Conservation (phyloP, 2,329 filamentous ascomycete species). For the Aphanocladium album region DNA sequence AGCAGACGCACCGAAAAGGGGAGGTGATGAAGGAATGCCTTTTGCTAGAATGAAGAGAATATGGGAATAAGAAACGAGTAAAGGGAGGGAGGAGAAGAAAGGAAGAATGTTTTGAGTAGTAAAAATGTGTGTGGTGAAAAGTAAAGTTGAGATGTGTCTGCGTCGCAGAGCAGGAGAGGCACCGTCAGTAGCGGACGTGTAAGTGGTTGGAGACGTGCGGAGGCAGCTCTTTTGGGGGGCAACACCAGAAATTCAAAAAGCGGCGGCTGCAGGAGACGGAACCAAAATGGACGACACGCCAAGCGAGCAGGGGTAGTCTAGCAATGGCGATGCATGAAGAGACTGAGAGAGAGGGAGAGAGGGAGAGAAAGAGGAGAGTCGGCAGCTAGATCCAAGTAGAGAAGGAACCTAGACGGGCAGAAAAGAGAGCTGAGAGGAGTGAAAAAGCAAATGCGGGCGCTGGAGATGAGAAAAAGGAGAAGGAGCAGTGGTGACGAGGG, state of each 20-base stretch:
- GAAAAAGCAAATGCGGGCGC: slow-evolving; percentile 8
- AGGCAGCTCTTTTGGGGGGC: background rate
- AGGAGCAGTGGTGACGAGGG: background rate
- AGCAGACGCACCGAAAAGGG: background rate
- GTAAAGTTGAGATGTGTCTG: slow-evolving; percentile 2
- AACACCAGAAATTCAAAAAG: background rate
- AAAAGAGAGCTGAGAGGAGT: background rate
- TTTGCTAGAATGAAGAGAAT: background rate
- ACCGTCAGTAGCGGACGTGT: background rate
- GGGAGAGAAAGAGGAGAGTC: background rate
- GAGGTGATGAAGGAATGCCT: background rate
- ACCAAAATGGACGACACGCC: background rate
- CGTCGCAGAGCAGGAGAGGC: slow-evolving; percentile 7
- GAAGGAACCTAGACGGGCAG: background rate
- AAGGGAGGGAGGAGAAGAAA: background rate
- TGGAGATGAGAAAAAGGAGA: background rate
- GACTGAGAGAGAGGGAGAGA: background rate
- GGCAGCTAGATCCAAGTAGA: background rate
- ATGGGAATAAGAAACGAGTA: background rate
- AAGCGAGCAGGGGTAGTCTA: background rate
- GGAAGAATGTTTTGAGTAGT: background rate
- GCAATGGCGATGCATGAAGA: slow-evolving; percentile 2
- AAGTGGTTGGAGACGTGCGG: slow-evolving; percentile 11
- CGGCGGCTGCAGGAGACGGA: background rate
- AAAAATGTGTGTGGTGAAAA: background rate